These are phyloP conservation scores for Dictyostelium intermedium DNA, from an alignment of 78 protist genomes.

Conservation along the genomic window DNA sequence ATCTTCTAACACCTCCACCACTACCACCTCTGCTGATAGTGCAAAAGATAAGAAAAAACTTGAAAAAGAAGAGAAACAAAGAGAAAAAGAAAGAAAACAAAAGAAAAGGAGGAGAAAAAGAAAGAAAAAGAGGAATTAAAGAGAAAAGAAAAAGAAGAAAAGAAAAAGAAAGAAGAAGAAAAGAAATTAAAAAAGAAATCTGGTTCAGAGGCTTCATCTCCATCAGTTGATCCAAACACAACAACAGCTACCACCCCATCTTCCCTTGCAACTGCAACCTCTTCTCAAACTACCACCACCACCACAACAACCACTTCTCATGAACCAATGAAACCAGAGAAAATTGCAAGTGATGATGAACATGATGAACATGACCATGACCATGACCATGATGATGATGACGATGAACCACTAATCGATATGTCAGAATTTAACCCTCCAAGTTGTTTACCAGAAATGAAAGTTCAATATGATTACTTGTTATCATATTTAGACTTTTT, in stretches of 20 bases:
- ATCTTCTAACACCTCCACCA: not conserved
- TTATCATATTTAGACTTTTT: slow-evolving; percentile 65
- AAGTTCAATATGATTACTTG: slow-evolving; percentile 62
- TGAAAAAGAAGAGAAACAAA: slow-evolving; percentile 46
- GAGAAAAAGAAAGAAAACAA: slow-evolving; percentile 40
- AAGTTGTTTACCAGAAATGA: slow-evolving; percentile 51
- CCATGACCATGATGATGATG: not conserved
- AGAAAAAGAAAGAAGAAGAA: slow-evolving; percentile 36
- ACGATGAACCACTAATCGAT: slow-evolving; percentile 3
- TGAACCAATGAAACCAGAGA: not conserved
- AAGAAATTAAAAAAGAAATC: not conserved
- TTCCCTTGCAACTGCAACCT: not conserved
- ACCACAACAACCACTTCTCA: not conserved
- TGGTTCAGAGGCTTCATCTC: not conserved
- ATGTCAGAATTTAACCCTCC: slow-evolving; percentile 34
- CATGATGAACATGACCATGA: not conserved
- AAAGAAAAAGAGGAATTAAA: slow-evolving; percentile 1
- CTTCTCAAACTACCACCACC: not conserved
- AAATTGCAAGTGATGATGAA: not conserved
- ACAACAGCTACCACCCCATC: not conserved
- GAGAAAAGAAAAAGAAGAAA: slow-evolving; percentile 42
- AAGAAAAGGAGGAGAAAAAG: slow-evolving; percentile 39
- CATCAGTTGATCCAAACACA: not conserved
- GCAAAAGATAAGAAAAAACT: slow-evolving; percentile 37
- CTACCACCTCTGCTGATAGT: not conserved